A percentile compares a stretch with the other conserved stretches of the same genome.
Conservation (phyloP, 495 filamentous ascomycete species). For the Talaromyces liani region DNA sequence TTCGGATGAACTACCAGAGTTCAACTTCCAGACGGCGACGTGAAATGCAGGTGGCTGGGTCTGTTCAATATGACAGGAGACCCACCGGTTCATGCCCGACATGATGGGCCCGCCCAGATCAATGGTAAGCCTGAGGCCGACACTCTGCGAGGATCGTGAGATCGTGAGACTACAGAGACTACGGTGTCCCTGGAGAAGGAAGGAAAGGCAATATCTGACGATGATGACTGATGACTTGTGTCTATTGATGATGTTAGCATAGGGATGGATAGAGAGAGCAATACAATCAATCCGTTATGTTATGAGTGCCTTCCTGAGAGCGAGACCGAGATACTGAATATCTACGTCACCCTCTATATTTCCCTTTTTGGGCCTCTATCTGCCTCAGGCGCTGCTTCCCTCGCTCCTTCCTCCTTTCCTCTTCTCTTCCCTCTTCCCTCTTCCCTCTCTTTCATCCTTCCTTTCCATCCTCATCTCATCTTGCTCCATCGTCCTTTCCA, state of each 20-base stretch:
- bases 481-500: not conserved
- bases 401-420: not conserved
- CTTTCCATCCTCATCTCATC: not conserved
- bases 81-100: not conserved
- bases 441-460: not conserved
- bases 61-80: not conserved
- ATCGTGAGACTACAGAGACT: not conserved
- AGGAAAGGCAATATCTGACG: not conserved
- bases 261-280: not conserved
- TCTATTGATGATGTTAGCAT: not conserved
- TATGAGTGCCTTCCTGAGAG: not conserved
- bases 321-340: not conserved
- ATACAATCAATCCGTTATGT: not conserved
- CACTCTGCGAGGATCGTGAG: not conserved
- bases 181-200: not conserved
- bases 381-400: not conserved
- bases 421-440: not conserved
- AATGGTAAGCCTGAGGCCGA: not conserved
- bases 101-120: not conserved
- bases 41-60: not conserved
- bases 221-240: conserved; percentile 1
- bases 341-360: not conserved
- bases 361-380: not conserved
- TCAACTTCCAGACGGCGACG: not conserved
- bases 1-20: not conserved